These are phyloP conservation scores for Crataegus laevigata DNA, from an alignment of 306 rosid genomes.

Conservation along the genomic window DNA sequence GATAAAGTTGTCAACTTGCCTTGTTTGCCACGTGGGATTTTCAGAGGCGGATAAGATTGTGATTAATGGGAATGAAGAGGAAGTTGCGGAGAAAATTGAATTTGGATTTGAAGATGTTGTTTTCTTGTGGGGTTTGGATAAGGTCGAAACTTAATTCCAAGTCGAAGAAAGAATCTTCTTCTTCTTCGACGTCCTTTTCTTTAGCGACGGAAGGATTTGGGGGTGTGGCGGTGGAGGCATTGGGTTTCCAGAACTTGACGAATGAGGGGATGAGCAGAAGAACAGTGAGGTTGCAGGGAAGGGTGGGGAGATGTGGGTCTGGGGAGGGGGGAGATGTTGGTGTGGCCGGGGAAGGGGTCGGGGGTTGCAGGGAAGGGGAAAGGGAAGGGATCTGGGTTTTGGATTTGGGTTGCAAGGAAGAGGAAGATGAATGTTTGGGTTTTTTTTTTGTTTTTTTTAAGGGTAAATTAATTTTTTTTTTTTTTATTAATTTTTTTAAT, in stretches of 20 bases:
- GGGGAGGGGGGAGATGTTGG: too few species aligned
- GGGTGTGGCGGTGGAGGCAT: slow-evolving; percentile 12
- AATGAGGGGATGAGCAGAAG: too few species aligned
- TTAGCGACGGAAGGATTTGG: slow-evolving; percentile 38
- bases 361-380: too few species aligned
- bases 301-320: too few species aligned
- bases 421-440: too few species aligned
- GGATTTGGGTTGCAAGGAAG: too few species aligned
- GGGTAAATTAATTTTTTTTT: too few species aligned
- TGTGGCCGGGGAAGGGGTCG: too few species aligned
- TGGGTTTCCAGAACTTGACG: slow-evolving; percentile 61
- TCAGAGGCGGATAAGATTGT: slow-evolving; percentile 55
- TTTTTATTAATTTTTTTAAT: too few species aligned
- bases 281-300: too few species aligned
- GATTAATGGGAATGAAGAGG: slow-evolving; percentile 85
- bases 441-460: too few species aligned
- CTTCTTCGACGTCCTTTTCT: slow-evolving; percentile 34
- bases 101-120: neutral
- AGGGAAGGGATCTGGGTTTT: too few species aligned
- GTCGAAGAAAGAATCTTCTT: slow-evolving; percentile 79
- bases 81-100: slow-evolving; percentile 48
- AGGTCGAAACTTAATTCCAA: slow-evolving; percentile 47
- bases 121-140: slow-evolving; percentile 10
- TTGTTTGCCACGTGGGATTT: slow-evolving; percentile 64
- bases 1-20: slow-evolving; percentile 56